phyloP scores from a whole-genome alignment of 805 yeast species.

The Lachancea lanzarotensis region DNA sequence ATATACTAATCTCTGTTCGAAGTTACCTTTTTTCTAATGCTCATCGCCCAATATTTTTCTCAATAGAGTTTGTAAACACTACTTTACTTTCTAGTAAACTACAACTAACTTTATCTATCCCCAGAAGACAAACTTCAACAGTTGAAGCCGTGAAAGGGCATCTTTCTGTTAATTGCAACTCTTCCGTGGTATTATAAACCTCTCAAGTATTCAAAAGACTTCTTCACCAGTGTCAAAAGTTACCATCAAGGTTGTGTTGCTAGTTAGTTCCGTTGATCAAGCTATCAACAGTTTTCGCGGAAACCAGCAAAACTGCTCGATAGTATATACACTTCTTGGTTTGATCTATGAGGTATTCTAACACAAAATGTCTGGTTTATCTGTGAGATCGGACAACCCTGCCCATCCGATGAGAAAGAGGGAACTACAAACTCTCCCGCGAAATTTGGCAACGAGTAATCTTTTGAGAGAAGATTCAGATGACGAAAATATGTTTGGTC shows the following conservation, averaged over 20 bases:
- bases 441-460: neutral
- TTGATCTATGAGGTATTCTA: slow-evolving; percentile 2
- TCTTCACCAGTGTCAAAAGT: too few species aligned
- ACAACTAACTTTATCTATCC: neutral
- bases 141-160: neutral
- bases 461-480: slow-evolving; percentile 13
- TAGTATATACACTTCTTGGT: neutral
- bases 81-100: neutral
- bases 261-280: too few species aligned
- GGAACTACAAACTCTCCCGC: neutral
- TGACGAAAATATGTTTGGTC: slow-evolving; percentile 25
- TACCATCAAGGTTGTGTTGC: too few species aligned
- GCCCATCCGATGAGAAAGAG: neutral
- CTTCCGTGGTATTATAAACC: too few species aligned
- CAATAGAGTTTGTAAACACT: neutral
- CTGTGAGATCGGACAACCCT: slow-evolving; percentile 4
- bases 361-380: slow-evolving; percentile 1
- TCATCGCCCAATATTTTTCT: neutral
- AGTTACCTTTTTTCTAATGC: neutral
- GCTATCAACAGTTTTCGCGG: too few species aligned
- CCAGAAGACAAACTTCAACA: neutral
- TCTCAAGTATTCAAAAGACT: too few species aligned
- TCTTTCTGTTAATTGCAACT: neutral
- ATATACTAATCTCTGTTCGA: neutral
- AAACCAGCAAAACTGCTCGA: neutral